Conservation (phyloP, 1,139 yeast genomes). For the Eremothecium gossypii region DNA sequence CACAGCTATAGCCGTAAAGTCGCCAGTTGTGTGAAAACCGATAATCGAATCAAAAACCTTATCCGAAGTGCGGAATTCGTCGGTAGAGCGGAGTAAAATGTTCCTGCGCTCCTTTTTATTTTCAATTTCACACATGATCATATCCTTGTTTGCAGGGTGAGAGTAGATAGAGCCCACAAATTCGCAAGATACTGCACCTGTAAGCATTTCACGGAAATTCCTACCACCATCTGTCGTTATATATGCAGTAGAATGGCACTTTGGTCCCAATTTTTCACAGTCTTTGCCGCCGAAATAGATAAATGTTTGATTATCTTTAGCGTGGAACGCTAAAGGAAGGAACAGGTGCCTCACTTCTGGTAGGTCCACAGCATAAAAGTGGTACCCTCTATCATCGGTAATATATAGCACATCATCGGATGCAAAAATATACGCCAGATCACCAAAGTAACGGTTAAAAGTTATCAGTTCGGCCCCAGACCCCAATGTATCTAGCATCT, state of each 20-base stretch:
- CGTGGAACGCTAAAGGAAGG: constrained; percentile 46
- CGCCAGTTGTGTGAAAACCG: constrained; percentile 59
- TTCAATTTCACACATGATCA: constrained; percentile 52
- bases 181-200: constrained; percentile 51
- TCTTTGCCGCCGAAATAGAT: constrained; percentile 60
- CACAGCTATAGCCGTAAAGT: constrained; percentile 65
- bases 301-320: constrained; percentile 44
- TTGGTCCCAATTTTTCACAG: constrained; percentile 39
- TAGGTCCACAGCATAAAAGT: constrained; percentile 37
- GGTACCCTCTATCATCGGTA: constrained; percentile 61
- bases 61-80: constrained; percentile 39
- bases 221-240: constrained; percentile 58
- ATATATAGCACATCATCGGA: constrained; percentile 40
- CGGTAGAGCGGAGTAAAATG: constrained; percentile 42
- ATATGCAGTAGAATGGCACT: constrained; percentile 51
- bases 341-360: constrained; percentile 44
- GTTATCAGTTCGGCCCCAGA: constrained; percentile 43
- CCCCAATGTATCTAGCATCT: constrained; percentile 37
- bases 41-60: constrained; percentile 43
- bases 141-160: constrained; percentile 35
- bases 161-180: constrained; percentile 50
- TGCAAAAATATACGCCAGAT: constrained; percentile 55
- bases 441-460: constrained; percentile 54
- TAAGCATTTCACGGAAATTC: constrained; percentile 44
- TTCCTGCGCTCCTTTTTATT: constrained; percentile 28